Percentiles rank a stretch among this genome's conserved stretches.
Evolutionary conservation across 257 asterid species (phyloP).

Genomic region (Nicotiana otophora): DNA sequence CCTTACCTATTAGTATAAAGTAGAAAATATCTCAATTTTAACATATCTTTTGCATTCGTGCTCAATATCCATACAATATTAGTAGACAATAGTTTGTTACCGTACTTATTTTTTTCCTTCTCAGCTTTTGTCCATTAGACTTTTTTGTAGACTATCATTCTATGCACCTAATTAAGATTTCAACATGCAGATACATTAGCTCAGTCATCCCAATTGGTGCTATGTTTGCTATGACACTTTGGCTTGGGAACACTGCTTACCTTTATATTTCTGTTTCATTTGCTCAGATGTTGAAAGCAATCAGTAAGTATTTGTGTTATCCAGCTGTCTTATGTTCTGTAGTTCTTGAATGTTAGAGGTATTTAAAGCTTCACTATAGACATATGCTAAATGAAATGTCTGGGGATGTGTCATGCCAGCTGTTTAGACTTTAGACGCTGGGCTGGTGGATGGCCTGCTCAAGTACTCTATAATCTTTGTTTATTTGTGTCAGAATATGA

Average conservation of each 20-base stretch:
- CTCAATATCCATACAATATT: neutral
- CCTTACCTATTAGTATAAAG: neutral
- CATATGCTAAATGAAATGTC: neutral
- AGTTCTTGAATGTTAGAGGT: neutral
- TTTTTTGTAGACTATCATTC: neutral
- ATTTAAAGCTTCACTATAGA: neutral
- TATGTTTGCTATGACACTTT: conserved; percentile 99
- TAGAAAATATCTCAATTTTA: neutral
- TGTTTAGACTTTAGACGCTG: neutral
- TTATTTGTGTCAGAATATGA: neutral
- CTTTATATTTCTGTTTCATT: conserved; percentile 94
- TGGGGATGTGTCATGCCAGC: neutral
- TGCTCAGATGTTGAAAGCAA: conserved; percentile 98
- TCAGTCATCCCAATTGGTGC: conserved; percentile 96
- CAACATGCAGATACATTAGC: conserved; percentile 53
- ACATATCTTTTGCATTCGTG: neutral
- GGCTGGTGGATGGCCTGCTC: neutral
- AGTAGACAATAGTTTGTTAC: neutral
- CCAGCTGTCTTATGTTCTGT: neutral
- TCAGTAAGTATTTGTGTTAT: conserved; percentile 54
- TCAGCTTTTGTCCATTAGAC: neutral
- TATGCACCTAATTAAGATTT: conserved; percentile 4
- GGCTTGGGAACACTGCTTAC: conserved; percentile 99
- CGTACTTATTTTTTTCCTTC: neutral
- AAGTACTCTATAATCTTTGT: neutral